Evolutionary conservation across 192 early-diverging fungal genomes (phyloP), one percentile per base, ranked within the genome.

Genomic region (Podila minutissima): DNA sequence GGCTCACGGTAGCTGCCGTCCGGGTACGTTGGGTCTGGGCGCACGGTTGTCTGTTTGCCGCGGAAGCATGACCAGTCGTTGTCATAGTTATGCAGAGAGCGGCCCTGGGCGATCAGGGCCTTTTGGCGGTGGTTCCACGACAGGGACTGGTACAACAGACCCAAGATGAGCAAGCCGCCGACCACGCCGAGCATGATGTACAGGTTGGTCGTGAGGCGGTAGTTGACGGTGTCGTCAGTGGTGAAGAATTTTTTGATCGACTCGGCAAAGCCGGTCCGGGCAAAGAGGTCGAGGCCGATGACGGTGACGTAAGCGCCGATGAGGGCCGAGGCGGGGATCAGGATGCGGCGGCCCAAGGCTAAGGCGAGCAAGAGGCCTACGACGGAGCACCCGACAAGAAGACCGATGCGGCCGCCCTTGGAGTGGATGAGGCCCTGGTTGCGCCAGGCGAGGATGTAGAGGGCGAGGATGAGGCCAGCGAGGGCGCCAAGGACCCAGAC

Each of bases 401-500:
- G 70, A 53, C 64, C 76, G 55, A 72, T 64, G 22, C 76, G 65
- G 64, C 76, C 76, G 12, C 70, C 76, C 19, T 41, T 68, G 61
- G 11, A 41, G 33, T 49, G 76, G 48, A 81, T 81, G 24, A 81
- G 26, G 10, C 70, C 71, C 6, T 49, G 33, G 10, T 10, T 50
- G 1, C 76, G 20, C 76, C 76, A 81, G 51, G 70, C 69, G 22
- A 81, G 71, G 58, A 81, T 60, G 57, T 81, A 81, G 0, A 81
- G 37, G 26, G 70, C 70, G 3, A 65, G 10, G 24, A 10, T 33
- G 26, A 81, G 38, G 31, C 65, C 65, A 0, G 65, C 51, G 17
- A 81, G 15, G 28, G 26, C 76, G 9, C 70, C 66, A 1, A 81
- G 55, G 19, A 71, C 49, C 70, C 70, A 81, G 62, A 55, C 33